Percentiles rank a stretch among this genome's conserved stretches.
phyloP scores from a whole-genome alignment of 768 basidiomycete genomes.

The Lentinula edodes region DNA sequence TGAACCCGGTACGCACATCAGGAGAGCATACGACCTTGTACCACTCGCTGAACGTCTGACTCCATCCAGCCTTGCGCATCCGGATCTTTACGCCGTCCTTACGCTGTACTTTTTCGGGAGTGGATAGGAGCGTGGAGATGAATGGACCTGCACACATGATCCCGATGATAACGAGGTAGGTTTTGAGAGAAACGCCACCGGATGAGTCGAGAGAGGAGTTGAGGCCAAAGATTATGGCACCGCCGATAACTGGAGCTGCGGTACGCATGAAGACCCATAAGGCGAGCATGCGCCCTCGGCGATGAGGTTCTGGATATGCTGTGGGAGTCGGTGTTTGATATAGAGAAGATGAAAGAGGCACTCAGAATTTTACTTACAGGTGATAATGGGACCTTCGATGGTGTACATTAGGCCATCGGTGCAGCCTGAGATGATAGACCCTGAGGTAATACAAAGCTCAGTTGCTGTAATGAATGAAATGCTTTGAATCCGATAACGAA shows the following conservation, averaged over 20 bases:
- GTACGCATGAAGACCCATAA: conserved; percentile 29
- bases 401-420: conserved; percentile 28
- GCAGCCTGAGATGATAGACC: conserved; percentile 24
- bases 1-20: conserved; percentile 12
- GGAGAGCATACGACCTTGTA: conserved; percentile 21
- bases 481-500: background rate
- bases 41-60: conserved; percentile 21
- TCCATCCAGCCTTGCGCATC: conserved; percentile 23
- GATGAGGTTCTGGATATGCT: conserved; percentile 28
- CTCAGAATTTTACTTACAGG: conserved; percentile 13
- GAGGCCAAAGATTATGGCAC: conserved; percentile 27
- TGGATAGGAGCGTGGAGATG: conserved; percentile 21
- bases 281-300: conserved; percentile 26
- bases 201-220: conserved; percentile 21
- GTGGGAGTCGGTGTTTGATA: background rate
- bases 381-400: conserved; percentile 27
- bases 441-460: conserved; percentile 2
- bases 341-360: background rate
- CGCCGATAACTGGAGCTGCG: conserved; percentile 27
- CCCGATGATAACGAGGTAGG: conserved; percentile 27
- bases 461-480: no score
- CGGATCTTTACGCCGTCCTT: conserved; percentile 24
- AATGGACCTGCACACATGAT: conserved; percentile 31
- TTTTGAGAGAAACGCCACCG: conserved; percentile 26
- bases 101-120: conserved; percentile 24